A percentile compares a stretch with the other conserved stretches of the same genome.
These are phyloP conservation scores for Penicillium odoratum DNA, from an alignment of 495 filamentous ascomycete genomes.

Conservation along the genomic window DNA sequence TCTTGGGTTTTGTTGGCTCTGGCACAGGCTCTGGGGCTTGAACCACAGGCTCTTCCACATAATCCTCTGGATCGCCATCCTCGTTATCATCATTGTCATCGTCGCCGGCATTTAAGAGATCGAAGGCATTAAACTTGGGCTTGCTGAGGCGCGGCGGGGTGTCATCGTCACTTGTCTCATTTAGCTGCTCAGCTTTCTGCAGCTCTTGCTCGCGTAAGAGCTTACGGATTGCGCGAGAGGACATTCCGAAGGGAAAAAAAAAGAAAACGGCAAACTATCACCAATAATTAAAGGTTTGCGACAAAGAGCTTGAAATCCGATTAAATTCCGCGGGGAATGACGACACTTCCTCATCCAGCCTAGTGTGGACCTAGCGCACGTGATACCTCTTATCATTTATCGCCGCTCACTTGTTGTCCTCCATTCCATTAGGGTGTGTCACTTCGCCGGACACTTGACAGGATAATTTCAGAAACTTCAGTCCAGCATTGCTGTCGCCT, in stretches of 20 bases:
- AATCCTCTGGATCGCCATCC: slow-evolving; percentile 37
- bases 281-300: not conserved
- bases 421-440: slow-evolving; percentile 2
- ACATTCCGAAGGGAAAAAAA: slow-evolving; percentile 56
- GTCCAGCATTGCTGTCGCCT: slow-evolving; percentile 14
- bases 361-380: slow-evolving; percentile 29
- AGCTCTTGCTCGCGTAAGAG: slow-evolving; percentile 65
- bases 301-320: slow-evolving; percentile 3
- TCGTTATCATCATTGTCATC: slow-evolving; percentile 61
- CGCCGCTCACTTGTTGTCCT: slow-evolving; percentile 5
- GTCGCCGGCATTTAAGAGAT: slow-evolving; percentile 55
- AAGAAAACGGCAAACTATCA: not conserved
- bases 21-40: slow-evolving; percentile 19
- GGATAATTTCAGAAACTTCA: slow-evolving; percentile 1
- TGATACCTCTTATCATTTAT: slow-evolving; percentile 20
- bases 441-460: slow-evolving; percentile 6
- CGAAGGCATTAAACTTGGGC: slow-evolving; percentile 51
- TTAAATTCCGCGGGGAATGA: slow-evolving; percentile 42
- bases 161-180: slow-evolving; percentile 55
- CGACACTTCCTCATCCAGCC: slow-evolving; percentile 33
- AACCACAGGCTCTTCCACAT: slow-evolving; percentile 26
- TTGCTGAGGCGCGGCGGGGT: slow-evolving; percentile 32
- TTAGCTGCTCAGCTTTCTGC: slow-evolving; percentile 46
- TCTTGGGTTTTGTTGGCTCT: slow-evolving; percentile 33
- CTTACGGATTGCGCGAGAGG: slow-evolving; percentile 75